phyloP scores from a whole-genome alignment of 2,329 filamentous ascomycete species.

The Septoria petroselini region DNA sequence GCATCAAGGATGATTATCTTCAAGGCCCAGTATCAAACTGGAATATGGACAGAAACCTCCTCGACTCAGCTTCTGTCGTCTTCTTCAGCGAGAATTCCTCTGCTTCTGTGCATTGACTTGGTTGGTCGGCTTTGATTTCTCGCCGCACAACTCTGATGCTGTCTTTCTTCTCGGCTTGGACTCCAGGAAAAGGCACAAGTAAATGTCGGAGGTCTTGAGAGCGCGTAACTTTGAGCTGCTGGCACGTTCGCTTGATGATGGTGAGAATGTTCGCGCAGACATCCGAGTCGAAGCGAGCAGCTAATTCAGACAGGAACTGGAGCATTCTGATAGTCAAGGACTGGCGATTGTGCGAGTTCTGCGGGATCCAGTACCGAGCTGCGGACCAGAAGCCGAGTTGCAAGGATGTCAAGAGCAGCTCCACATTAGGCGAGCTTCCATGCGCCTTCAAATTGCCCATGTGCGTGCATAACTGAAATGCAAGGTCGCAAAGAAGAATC shows the following conservation, averaged over 20 bases:
- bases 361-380: conserved; percentile 11
- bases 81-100: neutral
- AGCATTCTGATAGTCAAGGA: no score
- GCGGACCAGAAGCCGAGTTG: conserved; percentile 7
- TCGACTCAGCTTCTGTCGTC: neutral
- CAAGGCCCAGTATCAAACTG: conserved; percentile 12
- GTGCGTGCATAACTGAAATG: conserved; percentile 1
- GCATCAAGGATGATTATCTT: no score
- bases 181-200: conserved; percentile 9
- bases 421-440: neutral
- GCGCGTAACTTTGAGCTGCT: conserved; percentile 7
- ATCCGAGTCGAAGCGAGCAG: neutral
- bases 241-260: neutral
- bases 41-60: conserved; percentile 10
- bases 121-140: neutral
- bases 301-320: no score
- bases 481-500: conserved; percentile 5
- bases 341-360: neutral
- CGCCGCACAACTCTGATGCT: conserved; percentile 1
- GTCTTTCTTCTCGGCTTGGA: conserved; percentile 3
- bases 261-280: neutral
- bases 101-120: conserved; percentile 1
- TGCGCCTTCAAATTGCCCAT: neutral
- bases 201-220: conserved; percentile 9
- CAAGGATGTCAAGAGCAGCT: neutral